Base-by-base conservation (phyloP, 768 basidiomycete genomes). In the Lactarius vividus region DNA sequence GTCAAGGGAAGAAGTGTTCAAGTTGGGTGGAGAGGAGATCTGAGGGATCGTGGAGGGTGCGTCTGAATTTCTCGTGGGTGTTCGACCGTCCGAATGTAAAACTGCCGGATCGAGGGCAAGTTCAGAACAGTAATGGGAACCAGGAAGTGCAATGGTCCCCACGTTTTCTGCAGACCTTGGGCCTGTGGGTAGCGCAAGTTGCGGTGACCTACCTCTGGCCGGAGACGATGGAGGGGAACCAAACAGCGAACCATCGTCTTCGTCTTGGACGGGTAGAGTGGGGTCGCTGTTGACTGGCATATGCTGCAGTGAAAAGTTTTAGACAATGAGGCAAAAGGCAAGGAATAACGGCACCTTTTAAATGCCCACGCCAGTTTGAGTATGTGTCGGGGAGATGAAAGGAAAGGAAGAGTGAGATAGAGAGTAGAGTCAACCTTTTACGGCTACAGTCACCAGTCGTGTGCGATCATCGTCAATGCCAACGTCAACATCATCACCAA, bases 61-160 rank as follows among this genome's bases (percentile, higher is more conserved):
- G 64, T 69, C 46, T 53, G 70, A 71, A 71, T 71, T 77, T 77
- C 73, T 75, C 75, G 62, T 44, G n/a, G 56, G 42, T 26, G 44
- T 55, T 40, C 61, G 76, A 72, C 77, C 60, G 62, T 60, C 81
- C 78, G 81, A 79, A 76, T 83, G 82, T 79, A 82, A 83, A 81
- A 85, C 89, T 91, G 88, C 77, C 85, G 87, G 86, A 81, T 85
- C 79, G 81, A 88, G 83, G 79, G 89, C 84, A 79, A 87, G 83
- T 92, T 92, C 88, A 92, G 89, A 89, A 89, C 81, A 82, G 77
- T 80, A 82, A 81, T 89, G 91, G 90, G 89, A 90, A 85, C 91
- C 91, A 92, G 89, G 89, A 91, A 92, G 91, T 92, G 91, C 91
- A 92, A 92, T 92, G 89, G 91, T 88, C 91, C 90, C 91, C 91